Conservation (phyloP, 371 early-diverging fungal genomes). For the Mortierella sp. region DNA sequence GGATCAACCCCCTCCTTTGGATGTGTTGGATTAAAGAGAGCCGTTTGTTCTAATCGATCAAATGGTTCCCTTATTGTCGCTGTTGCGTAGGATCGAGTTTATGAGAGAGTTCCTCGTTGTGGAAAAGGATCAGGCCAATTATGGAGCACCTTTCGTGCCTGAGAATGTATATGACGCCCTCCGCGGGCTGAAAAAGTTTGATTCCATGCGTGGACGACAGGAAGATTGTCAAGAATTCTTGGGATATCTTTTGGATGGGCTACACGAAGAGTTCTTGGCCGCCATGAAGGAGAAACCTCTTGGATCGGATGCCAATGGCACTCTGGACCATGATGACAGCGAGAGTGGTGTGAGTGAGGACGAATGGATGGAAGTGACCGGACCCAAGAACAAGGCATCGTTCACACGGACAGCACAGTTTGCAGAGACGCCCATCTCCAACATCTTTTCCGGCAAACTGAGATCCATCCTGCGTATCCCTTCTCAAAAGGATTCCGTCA, state of each 20-base stretch:
- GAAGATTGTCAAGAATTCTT: conserved; percentile 98
- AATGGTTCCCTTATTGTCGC: not conserved
- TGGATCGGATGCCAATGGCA: conserved; percentile 25
- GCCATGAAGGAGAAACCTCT: conserved; percentile 51
- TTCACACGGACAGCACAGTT: conserved; percentile 65
- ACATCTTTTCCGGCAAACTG: conserved; percentile 87
- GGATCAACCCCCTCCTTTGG: not conserved
- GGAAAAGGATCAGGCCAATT: conserved; percentile 55
- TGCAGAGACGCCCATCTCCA: conserved; percentile 82
- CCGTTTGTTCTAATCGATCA: not conserved
- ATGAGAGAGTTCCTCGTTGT: conserved; percentile 76
- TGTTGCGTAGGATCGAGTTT: conserved; percentile 73
- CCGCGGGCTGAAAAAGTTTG: conserved; percentile 79
- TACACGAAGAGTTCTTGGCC: conserved; percentile 91
- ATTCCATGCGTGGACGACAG: conserved; percentile 90
- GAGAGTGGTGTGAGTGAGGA: conserved; percentile 57
- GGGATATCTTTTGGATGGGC: conserved; percentile 89
- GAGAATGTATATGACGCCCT: conserved; percentile 94
- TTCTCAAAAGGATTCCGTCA: conserved; percentile 84
- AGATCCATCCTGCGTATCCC: conserved; percentile 82
- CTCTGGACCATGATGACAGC: conserved; percentile 28
- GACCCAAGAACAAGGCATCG: conserved; percentile 79
- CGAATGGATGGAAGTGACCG: conserved; percentile 90
- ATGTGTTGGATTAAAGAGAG: no score
- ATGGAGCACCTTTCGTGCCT: conserved; percentile 88